Evolutionary conservation across 2,329 filamentous ascomycete genomes (phyloP), one percentile per base, ranked within the genome.

Genomic region (Sclerotiophoma versabilis): DNA sequence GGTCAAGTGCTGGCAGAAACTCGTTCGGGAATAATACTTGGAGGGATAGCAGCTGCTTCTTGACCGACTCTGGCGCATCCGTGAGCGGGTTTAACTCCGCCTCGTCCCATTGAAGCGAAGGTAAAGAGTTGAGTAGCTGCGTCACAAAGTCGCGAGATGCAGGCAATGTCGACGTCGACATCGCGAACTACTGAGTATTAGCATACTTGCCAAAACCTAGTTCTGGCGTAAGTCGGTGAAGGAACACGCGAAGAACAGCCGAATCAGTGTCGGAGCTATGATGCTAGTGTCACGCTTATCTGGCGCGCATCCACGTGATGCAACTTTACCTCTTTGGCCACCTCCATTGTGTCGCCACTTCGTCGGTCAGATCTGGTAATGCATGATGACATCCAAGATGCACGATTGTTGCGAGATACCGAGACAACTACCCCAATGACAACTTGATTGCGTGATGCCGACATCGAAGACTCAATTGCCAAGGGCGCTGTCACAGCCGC

Each of bases 1-100:
- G 81, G 73, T 98, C 93, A 2, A 99, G 81, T 0, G 93, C 92
- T 2, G 92, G 90, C 1, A 97, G 86, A 2, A 97, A 78, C 48
- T 92, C 84, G 59, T 86, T 85, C 0, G 92, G 92, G 68, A 96
- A 96, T 12, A 97, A 78, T 27, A 92, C 89, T 76, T 97, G 93
- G 0, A 96, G 34, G 3, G 45, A 49, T 1, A 92, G 79, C n/a
- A 96, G 79, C 14, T 89, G 77, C 42, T 71, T 73, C 62, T 72
- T 75, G 36, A 64, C 53, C 17, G 56, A 20, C 30, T 72, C 59
- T 7, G 66, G 47, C 53, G 64, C 53, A 55, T 52, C 49, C 60
- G 50, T 62, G 15, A 80, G 67, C 9, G 84, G 80, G 62, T 82
- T 83, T 38, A 34, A 7, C 17, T 69, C 41, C 33, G 69, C 60